Conservation (phyloP, 345 rosid genomes). For the Adansonia digitata region DNA sequence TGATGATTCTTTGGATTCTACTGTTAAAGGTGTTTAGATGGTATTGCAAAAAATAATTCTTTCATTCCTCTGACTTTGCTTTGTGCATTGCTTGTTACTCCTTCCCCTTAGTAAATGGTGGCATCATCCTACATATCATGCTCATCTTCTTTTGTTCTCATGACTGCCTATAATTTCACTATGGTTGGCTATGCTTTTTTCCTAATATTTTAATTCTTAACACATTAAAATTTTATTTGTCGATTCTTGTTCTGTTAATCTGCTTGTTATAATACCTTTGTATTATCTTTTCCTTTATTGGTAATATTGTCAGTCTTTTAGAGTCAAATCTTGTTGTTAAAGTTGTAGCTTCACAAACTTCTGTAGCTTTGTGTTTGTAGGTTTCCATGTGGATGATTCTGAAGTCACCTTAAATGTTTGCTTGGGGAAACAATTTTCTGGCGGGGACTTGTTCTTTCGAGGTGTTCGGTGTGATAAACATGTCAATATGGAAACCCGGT, state of each 20-base stretch:
- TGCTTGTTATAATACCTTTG: not conserved
- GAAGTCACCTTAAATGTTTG: slow-evolving; percentile 89
- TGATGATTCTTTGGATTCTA: not conserved
- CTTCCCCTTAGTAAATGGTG: not conserved
- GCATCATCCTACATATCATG: not conserved
- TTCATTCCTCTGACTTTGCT: not conserved
- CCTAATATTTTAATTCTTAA: not conserved
- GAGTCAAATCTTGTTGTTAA: not conserved
- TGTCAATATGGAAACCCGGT: slow-evolving; percentile 54
- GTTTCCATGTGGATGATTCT: slow-evolving; percentile 96
- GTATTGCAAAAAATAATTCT: not conserved
- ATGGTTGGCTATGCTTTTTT: not conserved
- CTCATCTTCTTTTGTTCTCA: not conserved
- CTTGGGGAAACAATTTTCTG: slow-evolving; percentile 82
- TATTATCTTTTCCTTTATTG: not conserved
- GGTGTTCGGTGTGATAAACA: slow-evolving; percentile 84
- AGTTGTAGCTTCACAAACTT: slow-evolving; percentile 12
- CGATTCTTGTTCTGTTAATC: not conserved
- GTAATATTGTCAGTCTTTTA: not conserved
- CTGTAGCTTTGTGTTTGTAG: slow-evolving; percentile 33
- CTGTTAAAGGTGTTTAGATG: not conserved
- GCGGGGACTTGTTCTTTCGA: slow-evolving; percentile 83
- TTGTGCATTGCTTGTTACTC: not conserved
- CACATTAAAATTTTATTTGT: not conserved
- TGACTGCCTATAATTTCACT: not conserved